Percentiles rank a stretch among this genome's conserved stretches.
Evolutionary conservation across 441 rosid species (phyloP).

Genomic region (Croton laevigatus): DNA sequence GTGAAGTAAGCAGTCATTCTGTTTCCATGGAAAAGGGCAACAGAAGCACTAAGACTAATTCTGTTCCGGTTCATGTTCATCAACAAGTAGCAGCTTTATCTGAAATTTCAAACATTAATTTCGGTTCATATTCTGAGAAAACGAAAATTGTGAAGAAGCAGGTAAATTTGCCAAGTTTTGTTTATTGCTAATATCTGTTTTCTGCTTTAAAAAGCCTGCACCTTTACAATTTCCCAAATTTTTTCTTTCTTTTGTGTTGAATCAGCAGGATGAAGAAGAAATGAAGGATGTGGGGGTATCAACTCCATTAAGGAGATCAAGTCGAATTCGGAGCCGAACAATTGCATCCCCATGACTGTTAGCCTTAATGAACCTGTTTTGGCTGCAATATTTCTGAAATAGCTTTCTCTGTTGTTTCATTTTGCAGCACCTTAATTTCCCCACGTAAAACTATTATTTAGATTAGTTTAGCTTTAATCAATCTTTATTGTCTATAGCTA

Average conservation of each 20-base stretch:
- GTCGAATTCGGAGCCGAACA: constrained; percentile 29
- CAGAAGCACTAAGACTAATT: constrained; percentile 16
- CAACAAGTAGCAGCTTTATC: constrained; percentile 15
- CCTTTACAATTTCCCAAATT: not conserved
- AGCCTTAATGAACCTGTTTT: not conserved
- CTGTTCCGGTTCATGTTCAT: constrained; percentile 16
- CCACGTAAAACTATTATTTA: not conserved
- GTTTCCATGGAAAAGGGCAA: constrained; percentile 22
- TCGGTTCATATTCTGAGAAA: constrained; percentile 19
- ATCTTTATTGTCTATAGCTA: not conserved
- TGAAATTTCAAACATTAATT: constrained; percentile 19
- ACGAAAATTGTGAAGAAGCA: constrained; percentile 24
- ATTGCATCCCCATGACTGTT: constrained; percentile 32
- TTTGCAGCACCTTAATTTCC: not conserved
- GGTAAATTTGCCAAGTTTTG: constrained; percentile 9
- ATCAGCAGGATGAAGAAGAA: constrained; percentile 26
- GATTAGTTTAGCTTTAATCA: not conserved
- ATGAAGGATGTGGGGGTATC: not conserved
- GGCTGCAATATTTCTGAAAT: constrained; percentile 14
- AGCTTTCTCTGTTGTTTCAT: constrained; percentile 37
- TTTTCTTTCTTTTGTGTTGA: constrained; percentile 13
- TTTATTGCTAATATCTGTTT: not conserved
- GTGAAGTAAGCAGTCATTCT: constrained; percentile 34
- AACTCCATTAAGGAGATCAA: constrained; percentile 45
- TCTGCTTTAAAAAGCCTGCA: not conserved